These are phyloP conservation scores for Didymella glomerata DNA, from an alignment of 2,329 filamentous ascomycete species.

Conservation along the genomic window DNA sequence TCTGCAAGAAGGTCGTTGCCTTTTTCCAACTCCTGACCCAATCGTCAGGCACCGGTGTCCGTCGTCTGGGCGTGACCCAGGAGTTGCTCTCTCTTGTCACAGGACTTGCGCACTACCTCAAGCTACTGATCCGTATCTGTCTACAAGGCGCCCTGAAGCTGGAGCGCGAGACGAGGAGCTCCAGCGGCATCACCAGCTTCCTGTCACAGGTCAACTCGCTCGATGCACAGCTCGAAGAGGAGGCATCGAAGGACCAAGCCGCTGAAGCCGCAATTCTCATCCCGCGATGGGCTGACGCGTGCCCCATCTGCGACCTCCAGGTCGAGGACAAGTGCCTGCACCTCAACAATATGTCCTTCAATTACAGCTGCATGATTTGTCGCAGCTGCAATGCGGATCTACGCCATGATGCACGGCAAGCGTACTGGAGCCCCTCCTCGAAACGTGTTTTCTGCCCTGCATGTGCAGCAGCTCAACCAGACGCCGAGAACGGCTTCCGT, in stretches of 20 bases:
- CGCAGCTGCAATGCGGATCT: conserved; percentile 77
- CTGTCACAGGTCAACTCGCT: conserved; percentile 83
- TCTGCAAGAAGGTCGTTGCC: conserved; percentile 99
- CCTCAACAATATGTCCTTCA: conserved; percentile 79
- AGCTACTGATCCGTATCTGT: conserved; percentile 95
- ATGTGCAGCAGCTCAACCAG: conserved; percentile 68
- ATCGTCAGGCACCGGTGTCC: conserved; percentile 87
- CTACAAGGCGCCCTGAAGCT: conserved; percentile 91
- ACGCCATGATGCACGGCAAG: conserved; percentile 72
- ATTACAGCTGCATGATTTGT: conserved; percentile 78
- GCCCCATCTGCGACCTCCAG: conserved; percentile 79
- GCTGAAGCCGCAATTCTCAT: conserved; percentile 55
- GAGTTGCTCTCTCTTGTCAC: conserved; percentile 98
- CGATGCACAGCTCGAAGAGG: conserved; percentile 61
- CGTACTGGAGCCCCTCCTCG: conserved; percentile 73
- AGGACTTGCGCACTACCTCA: conserved; percentile 94
- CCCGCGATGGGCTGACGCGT: conserved; percentile 72
- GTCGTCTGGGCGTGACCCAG: conserved; percentile 94
- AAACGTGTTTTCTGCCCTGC: conserved; percentile 74
- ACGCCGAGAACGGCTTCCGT: conserved; percentile 70
- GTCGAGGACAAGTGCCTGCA: conserved; percentile 94
- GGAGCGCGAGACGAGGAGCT: conserved; percentile 79
- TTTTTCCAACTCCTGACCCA: conserved; percentile 97
- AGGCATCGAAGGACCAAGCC: conserved; percentile 51
- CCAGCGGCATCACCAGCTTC: conserved; percentile 81